Evolutionary conservation across 225 moss, liverwort and hornwort species (phyloP).

Genomic region (Pseudisothecium myosuroides): DNA sequence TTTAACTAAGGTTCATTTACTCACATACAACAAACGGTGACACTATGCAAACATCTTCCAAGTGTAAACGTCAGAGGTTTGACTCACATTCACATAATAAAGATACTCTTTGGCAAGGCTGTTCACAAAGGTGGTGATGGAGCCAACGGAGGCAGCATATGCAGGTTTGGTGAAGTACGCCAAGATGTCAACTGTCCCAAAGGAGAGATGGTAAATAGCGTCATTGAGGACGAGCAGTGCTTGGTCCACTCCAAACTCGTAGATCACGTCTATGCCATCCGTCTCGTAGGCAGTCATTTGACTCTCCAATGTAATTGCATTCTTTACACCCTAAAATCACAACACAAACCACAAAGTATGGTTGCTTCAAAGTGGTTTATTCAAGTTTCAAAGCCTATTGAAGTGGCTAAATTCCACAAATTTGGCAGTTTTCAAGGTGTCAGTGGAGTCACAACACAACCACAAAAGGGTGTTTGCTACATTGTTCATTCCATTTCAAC

Average conservation of each 20-base stretch:
- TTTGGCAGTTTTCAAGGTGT: neutral
- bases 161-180: constrained; percentile 7
- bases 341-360: neutral
- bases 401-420: no score
- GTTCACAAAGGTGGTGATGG: neutral
- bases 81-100: constrained; percentile 2
- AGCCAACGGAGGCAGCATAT: neutral
- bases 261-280: neutral
- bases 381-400: neutral
- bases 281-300: constrained; percentile 5
- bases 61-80: neutral
- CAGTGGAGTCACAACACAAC: neutral
- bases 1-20: neutral
- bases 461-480: neutral
- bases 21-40: neutral
- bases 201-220: constrained; percentile 25
- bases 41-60: neutral
- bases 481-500: neutral
- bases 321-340: neutral
- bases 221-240: constrained; percentile 10
- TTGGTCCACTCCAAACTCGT: neutral
- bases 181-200: constrained; percentile 12
- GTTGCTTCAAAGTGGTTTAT: neutral
- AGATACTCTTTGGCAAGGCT: neutral
- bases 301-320: neutral